Evolutionary conservation across 345 rosid genomes (phyloP).

Genomic region (Eucalyptus sp.): DNA sequence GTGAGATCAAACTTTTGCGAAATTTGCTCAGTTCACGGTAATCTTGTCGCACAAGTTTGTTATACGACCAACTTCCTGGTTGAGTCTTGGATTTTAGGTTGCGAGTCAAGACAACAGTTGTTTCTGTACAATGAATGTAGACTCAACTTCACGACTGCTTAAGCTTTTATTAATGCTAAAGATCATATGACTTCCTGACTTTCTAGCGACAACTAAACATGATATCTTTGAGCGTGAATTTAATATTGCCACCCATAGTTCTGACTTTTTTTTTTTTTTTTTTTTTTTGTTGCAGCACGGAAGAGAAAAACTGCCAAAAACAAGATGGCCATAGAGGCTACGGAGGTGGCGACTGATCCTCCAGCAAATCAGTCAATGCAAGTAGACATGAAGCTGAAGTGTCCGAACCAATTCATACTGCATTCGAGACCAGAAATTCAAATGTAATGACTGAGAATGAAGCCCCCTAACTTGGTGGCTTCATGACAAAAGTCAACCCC

Average conservation of each 20-base stretch:
- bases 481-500: not conserved
- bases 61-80: not conserved
- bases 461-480: not conserved
- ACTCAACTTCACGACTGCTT: not conserved
- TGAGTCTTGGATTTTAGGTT: not conserved
- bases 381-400: not conserved
- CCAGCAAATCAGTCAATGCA: not conserved
- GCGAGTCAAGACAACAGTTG: not conserved
- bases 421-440: not conserved
- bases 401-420: not conserved
- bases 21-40: not conserved
- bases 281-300: no score
- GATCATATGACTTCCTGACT: not conserved
- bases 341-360: not conserved
- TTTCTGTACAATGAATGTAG: not conserved
- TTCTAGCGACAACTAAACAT: not conserved
- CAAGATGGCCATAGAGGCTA: not conserved
- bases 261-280: no score
- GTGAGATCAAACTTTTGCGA: not conserved
- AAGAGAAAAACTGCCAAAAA: no score
- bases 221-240: not conserved
- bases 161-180: not conserved
- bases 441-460: not conserved
- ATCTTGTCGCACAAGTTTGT: not conserved
- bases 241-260: not conserved